A percentile compares a stretch with the other conserved stretches of the same genome.
These are phyloP conservation scores for Pseudotulostoma volvatum DNA, from an alignment of 495 filamentous ascomycete species.

Conservation along the genomic window DNA sequence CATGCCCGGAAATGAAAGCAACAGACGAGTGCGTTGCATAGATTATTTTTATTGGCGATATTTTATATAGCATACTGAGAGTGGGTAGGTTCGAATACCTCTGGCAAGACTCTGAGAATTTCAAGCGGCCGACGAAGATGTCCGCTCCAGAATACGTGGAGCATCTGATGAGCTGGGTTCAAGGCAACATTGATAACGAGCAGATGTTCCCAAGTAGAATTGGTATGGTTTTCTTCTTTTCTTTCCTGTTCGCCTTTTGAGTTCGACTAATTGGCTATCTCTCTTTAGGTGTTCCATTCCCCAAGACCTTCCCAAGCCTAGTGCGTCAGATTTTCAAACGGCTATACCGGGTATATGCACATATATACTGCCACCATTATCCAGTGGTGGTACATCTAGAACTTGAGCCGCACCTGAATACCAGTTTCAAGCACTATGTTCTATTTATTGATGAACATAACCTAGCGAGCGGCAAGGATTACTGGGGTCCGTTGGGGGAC, in stretches of 20 bases:
- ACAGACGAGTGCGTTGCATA: slow-evolving; percentile 66
- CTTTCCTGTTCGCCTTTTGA: background rate
- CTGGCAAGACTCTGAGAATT: slow-evolving; percentile 90
- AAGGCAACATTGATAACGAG: slow-evolving; percentile 90
- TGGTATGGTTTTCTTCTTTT: slow-evolving; percentile 30
- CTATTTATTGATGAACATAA: slow-evolving; percentile 90
- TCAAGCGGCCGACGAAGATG: slow-evolving; percentile 94
- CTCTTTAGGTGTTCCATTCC: slow-evolving; percentile 71
- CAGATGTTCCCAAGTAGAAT: slow-evolving; percentile 84
- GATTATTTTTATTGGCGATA: background rate
- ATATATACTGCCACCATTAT: slow-evolving; percentile 99
- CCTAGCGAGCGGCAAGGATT: slow-evolving; percentile 82
- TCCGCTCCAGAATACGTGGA: slow-evolving; percentile 93
- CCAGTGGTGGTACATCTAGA: slow-evolving; percentile 89
- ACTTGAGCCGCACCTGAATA: slow-evolving; percentile 94
- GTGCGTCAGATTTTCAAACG: slow-evolving; percentile 94
- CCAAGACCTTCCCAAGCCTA: slow-evolving; percentile 73
- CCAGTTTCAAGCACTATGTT: slow-evolving; percentile 98
- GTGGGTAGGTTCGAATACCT: slow-evolving; percentile 77
- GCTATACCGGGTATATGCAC: slow-evolving; percentile 94
- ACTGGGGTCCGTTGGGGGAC: slow-evolving; percentile 93
- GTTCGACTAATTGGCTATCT: background rate
- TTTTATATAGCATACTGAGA: slow-evolving; percentile 1
- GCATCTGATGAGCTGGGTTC: slow-evolving; percentile 92
- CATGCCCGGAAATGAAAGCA: slow-evolving; percentile 98